Base-by-base conservation (phyloP, 139 green algal genomes). In the Chlamydomonas urium region DNA sequence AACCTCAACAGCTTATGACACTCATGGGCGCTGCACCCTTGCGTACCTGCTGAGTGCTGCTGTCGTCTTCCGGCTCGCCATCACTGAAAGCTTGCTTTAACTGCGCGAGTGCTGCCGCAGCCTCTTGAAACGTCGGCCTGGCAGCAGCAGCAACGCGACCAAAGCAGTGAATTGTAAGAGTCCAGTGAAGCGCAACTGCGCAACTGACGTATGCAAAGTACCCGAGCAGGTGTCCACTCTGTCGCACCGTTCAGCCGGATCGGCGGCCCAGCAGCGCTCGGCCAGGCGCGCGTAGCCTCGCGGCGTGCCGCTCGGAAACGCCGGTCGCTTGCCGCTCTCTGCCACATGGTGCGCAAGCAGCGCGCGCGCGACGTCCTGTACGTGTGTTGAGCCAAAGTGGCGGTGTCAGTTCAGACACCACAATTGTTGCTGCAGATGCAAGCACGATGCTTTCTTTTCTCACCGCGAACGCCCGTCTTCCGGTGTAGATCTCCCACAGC, bases 401-500 rank as follows among this genome's bases (percentile, higher is more conserved):
- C n/a, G n/a, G n/a, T n/a, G n/a, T 14, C 42, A 24, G 8, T 50
- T 50, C 14, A 8, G 42, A 50, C 42, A 50, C 14, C 10, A 24
- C 10, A 50, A 8, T 50, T 8, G 42, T 14, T 14, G 14, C 14
- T 14, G 8, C 42, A 50, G 42, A 8, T 24, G 42, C 10, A 24
- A 14, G 10, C 42, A 50, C 42, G 10, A 8, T 24, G 8, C 42
- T 24, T 50, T 14, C 10, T 50, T 50, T 50, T 50, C 33, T 28
- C 66, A 56, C 71, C 24, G 71, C 21, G 66, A 81, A 86, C 1
- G 80, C 57, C 6, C 73, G 70, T n/a, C 73, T 73, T 24, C 59
- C 38, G 26, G 80, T 86, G 75, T 76, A 82, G 19, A 86, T 71
- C 68, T 86, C 80, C 75, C 76, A 86, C 34, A 80, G 61, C 0